Evolutionary conservation across 805 yeast genomes (phyloP).

Genomic region (Clavispora fructus): DNA sequence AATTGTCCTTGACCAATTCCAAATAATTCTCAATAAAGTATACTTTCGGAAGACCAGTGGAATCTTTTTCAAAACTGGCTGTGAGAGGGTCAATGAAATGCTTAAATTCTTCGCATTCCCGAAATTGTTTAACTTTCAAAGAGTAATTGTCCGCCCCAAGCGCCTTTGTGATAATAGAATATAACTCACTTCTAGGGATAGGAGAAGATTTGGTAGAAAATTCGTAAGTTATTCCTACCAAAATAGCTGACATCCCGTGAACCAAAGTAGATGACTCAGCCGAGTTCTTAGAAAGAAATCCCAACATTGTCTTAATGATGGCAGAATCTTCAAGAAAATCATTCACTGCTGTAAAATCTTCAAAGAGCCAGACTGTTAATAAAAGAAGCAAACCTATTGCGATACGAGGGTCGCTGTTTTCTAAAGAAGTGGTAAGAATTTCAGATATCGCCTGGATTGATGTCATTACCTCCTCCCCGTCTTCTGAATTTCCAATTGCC

Average conservation of each 20-base stretch:
- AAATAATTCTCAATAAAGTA: slow-evolving; percentile 66
- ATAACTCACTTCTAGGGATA: slow-evolving; percentile 53
- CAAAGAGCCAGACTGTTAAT: slow-evolving; percentile 71
- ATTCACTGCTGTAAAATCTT: slow-evolving; percentile 67
- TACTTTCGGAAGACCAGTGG: slow-evolving; percentile 83
- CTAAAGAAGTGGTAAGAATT: slow-evolving; percentile 59
- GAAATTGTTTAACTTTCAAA: slow-evolving; percentile 66
- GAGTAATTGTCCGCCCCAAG: slow-evolving; percentile 78
- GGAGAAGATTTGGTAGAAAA: slow-evolving; percentile 64
- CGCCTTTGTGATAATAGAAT: slow-evolving; percentile 58
- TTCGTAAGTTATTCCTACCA: slow-evolving; percentile 77
- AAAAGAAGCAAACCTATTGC: slow-evolving; percentile 75
- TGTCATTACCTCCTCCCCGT: slow-evolving; percentile 65
- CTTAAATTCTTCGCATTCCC: slow-evolving; percentile 51
- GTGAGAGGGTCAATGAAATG: slow-evolving; percentile 38
- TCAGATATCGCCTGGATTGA: slow-evolving; percentile 76
- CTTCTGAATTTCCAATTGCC: slow-evolving; percentile 51
- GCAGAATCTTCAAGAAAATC: slow-evolving; percentile 69
- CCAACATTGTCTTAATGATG: slow-evolving; percentile 59
- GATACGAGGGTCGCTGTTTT: slow-evolving; percentile 63
- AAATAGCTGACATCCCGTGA: slow-evolving; percentile 66
- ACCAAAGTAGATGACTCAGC: slow-evolving; percentile 49
- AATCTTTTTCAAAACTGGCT: slow-evolving; percentile 45
- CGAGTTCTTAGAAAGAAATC: slow-evolving; percentile 48
- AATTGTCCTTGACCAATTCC: slow-evolving; percentile 62